Evolutionary conservation across 768 basidiomycete genomes (phyloP), one percentile per base, ranked within the genome.

Genomic region (Aureoboletus auriporus): DNA sequence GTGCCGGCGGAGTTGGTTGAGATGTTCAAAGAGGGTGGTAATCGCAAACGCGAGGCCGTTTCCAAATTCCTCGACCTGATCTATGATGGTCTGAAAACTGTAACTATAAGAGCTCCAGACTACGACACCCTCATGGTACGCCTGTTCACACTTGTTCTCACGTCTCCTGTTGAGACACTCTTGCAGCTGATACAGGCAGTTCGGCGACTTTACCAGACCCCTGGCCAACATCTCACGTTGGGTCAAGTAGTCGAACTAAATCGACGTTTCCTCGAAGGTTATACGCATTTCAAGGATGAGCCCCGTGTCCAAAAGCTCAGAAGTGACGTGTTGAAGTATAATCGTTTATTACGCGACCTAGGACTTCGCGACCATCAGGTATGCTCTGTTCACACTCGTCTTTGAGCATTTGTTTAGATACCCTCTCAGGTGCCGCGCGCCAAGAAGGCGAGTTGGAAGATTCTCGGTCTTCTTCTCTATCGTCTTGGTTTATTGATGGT

Each of bases 171-270:
- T 49, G 37, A 46, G 44, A 49, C 31, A 42, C 6, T 45, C 14
- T 49, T 43, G 9, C 45, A 96, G 93, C 79, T 97, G 48, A 92
- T 97, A 47, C 95, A 98, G 79, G 95, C 94, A 20, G 91, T 88
- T 13, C 83, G 95, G 44, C 78, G 95, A 44, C 71, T 98, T 44
- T 97, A 97, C 70, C 92, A 93, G 61, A 87, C 92, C 0, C 95
- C 95, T 13, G 89, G 92, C 5, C 93, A 95, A 66, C 86, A 95
- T 64, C 75, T 96, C 52, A 94, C 94, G 0, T 71, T 98, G 34
- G 89, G 94, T 34, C 95, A 97, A 73, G 93, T 96, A 11, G 93
- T 98, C 23, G 93, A 96, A 64, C 74, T 98, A 36, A 95, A 93
- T 66, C 83, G 88, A 59, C 85, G 95, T 35, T 84, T 98, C 60